Conservation (phyloP, 345 rosid species). For the Populus ilicifolia region DNA sequence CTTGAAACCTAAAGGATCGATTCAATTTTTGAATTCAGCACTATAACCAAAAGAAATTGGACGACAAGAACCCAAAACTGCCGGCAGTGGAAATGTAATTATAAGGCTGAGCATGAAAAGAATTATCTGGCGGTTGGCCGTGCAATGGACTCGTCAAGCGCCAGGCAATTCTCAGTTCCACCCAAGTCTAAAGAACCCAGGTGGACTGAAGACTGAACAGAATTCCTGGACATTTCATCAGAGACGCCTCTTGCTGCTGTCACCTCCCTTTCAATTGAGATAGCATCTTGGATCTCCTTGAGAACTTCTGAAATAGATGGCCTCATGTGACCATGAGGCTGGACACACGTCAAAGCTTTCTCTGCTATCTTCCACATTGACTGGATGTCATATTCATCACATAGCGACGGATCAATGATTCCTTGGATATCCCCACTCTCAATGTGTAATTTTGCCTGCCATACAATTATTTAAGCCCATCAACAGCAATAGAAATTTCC, state of each 20-base stretch:
- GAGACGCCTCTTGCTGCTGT: slow-evolving; percentile 49
- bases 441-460: slow-evolving; percentile 83
- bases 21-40: background rate
- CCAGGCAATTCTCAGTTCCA: slow-evolving; percentile 51
- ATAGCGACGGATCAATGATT: slow-evolving; percentile 72
- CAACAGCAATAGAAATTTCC: background rate
- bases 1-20: background rate
- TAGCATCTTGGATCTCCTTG: slow-evolving; percentile 92
- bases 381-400: slow-evolving; percentile 72
- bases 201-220: slow-evolving; percentile 65
- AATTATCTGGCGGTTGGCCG: slow-evolving; percentile 69
- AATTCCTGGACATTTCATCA: slow-evolving; percentile 67
- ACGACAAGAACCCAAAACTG: background rate
- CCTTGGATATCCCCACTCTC: slow-evolving; percentile 93
- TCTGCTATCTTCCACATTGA: slow-evolving; percentile 99
- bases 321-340: slow-evolving; percentile 87
- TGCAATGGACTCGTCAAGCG: slow-evolving; percentile 55
- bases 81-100: background rate
- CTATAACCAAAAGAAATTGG: slow-evolving; percentile 8
- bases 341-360: slow-evolving; percentile 86
- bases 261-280: slow-evolving; percentile 66
- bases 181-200: slow-evolving; percentile 45
- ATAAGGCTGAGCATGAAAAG: slow-evolving; percentile 20
- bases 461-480: background rate
- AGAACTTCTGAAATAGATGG: slow-evolving; percentile 91